Base-by-base conservation (phyloP, 768 basidiomycete species). In the Psilocybe tampanensis region DNA sequence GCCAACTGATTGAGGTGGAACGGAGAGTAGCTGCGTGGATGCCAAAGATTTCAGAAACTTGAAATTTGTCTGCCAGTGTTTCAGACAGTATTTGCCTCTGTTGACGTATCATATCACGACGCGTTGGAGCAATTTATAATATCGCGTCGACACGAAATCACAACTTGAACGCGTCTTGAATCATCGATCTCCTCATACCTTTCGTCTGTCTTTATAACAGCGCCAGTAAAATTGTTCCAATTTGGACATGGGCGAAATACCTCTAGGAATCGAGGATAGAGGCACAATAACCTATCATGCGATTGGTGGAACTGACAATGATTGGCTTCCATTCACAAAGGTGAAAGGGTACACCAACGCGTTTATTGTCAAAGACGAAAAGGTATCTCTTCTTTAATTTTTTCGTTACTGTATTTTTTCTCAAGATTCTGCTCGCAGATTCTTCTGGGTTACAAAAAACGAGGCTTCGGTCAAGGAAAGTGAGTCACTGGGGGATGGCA, bases 391-490 rank as follows among this genome's bases (percentile, higher is more conserved):
- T 12, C 54, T 52, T 48, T 8, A 8, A 4, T 47, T 21, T n/a
- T 43, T 26, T 18, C 51, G 39, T 24, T 29, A 13, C 42, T 13
- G 41, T 18, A 62, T 51, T 18, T 44, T 32, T 52, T 22, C 22
- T n/a, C 50, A 53, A 29, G 29, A 29, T 29, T 26, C 41, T 8
- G 44, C 32, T 18, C 54, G 12, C 12, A 90, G 86, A 70, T 93
- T 13, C 71, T 93, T 15, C 78, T 93, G 8, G 91, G 91, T 3
- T 82, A 81, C 64, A 93, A 93, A 71, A 92, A 92, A 68, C 80
- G 91, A 22, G 91, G 91, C 1, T 86, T 91, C 66, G 91, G 90
- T 22, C 73, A 72, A 34, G 78, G 81, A 58, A 75, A 83, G 89
- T 89, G 61, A 54, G 81, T 66, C 33, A 55, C 41, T 47, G 44